Percentiles rank a stretch among this genome's conserved stretches.
These are phyloP conservation scores for Musa schizocarpa DNA, from an alignment of 176 grass and related monocot genomes.

Conservation along the genomic window DNA sequence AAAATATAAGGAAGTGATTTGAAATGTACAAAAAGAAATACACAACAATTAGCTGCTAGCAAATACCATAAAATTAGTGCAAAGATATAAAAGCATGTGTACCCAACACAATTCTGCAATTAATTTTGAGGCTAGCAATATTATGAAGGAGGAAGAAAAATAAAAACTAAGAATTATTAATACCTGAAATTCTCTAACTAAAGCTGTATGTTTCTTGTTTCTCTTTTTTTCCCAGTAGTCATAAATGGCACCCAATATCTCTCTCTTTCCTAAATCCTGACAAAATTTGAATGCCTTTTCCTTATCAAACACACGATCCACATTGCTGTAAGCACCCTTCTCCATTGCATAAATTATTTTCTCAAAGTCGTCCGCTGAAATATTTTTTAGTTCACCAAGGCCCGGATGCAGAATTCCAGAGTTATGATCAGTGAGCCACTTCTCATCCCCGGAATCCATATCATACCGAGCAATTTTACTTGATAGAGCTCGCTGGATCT, in stretches of 20 bases:
- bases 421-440: constrained; percentile 48
- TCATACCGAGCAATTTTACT: constrained; percentile 49
- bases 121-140: not conserved
- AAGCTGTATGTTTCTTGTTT: constrained; percentile 33
- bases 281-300: constrained; percentile 38
- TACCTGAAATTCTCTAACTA: constrained; percentile 92
- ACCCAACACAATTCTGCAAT: not conserved
- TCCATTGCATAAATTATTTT: constrained; percentile 69
- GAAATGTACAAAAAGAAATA: no score
- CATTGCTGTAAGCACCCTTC: constrained; percentile 62
- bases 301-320: constrained; percentile 28
- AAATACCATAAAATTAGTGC: no score
- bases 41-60: no score
- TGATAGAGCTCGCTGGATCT: constrained; percentile 50
- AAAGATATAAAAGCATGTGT: no score
- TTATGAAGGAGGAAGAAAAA: not conserved
- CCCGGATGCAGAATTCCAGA: constrained; percentile 27
- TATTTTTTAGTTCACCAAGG: constrained; percentile 5
- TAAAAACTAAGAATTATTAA: not conserved
- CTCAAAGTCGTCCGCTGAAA: constrained; percentile 64
- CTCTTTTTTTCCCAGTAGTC: constrained; percentile 77
- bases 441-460: constrained; percentile 80
- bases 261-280: constrained; percentile 40
- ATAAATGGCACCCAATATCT: constrained; percentile 33
- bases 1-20: no score